A percentile compares a stretch with the other conserved stretches of the same genome.
Evolutionary conservation across 192 early-diverging fungal species (phyloP).

Genomic region (Linnemannia hyalina): DNA sequence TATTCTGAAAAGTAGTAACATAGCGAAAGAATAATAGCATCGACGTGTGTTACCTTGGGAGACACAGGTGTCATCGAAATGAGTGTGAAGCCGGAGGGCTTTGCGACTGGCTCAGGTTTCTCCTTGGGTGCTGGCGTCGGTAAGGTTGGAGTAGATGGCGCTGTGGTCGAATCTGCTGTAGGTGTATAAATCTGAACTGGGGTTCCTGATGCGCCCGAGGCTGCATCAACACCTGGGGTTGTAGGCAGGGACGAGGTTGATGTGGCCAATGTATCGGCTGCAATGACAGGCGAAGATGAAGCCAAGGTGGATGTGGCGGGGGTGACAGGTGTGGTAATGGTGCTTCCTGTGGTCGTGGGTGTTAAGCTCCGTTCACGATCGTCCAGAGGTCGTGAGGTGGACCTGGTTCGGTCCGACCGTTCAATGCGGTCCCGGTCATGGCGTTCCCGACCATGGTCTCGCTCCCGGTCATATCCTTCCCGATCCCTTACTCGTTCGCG

Average conservation of each 20-base stretch:
- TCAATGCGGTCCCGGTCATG: slow-evolving; percentile 15
- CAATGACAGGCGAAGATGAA: background rate
- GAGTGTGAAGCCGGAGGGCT: slow-evolving; percentile 4
- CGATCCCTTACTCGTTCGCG: slow-evolving; percentile 23
- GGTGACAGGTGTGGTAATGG: slow-evolving; percentile 3
- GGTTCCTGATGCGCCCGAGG: slow-evolving; percentile 4
- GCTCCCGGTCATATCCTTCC: slow-evolving; percentile 10
- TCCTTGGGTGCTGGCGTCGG: background rate
- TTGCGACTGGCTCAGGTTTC: background rate
- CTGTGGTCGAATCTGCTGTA: background rate
- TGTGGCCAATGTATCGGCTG: background rate
- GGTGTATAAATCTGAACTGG: background rate
- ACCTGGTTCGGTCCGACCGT: slow-evolving; percentile 9
- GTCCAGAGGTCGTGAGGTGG: slow-evolving; percentile 19
- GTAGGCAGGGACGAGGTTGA: background rate
- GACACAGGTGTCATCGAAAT: slow-evolving; percentile 13
- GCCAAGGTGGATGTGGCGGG: background rate
- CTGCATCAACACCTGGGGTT: background rate
- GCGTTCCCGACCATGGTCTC: slow-evolving; percentile 18
- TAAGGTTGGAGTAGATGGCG: background rate
- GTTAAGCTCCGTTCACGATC: slow-evolving; percentile 34
- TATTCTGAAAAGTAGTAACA: background rate
- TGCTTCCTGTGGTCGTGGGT: slow-evolving; percentile 1
- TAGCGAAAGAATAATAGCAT: background rate
- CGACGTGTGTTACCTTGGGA: slow-evolving; percentile 3